phyloP scores from a whole-genome alignment of 441 rosid species.

The Raphanus hybrid region DNA sequence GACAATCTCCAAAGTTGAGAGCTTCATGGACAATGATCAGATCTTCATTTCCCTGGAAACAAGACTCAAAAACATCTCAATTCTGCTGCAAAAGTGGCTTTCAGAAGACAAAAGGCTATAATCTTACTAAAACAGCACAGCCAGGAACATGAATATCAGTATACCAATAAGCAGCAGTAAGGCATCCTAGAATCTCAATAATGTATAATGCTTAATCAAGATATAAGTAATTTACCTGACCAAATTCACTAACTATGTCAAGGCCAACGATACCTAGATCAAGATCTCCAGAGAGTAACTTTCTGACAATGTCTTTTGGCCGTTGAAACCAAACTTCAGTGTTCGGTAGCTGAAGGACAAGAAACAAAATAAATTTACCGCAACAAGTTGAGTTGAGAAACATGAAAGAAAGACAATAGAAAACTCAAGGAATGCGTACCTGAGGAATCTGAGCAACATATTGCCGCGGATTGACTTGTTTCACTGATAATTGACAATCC shows the following conservation, averaged over 20 bases:
- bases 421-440: conserved; percentile 43
- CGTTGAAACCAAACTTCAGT: conserved; percentile 95
- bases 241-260: conserved; percentile 76
- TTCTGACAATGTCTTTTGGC: conserved; percentile 82
- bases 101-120: background rate
- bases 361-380: background rate
- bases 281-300: conserved; percentile 77
- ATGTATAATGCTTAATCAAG: background rate
- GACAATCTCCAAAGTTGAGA: conserved; percentile 88
- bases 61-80: background rate
- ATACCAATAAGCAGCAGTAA: background rate
- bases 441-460: conserved; percentile 88
- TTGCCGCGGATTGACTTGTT: conserved; percentile 83
- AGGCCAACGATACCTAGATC: conserved; percentile 88
- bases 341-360: conserved; percentile 60
- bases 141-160: background rate
- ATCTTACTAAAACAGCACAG: background rate
- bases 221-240: conserved; percentile 54
- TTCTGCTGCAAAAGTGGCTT: background rate
- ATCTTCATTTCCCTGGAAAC: conserved; percentile 74
- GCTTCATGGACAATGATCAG: conserved; percentile 82
- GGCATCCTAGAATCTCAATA: conserved; percentile 8
- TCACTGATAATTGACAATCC: conserved; percentile 84
- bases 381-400: background rate
- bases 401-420: background rate